Conservation (phyloP, 345 rosid species). For the Pugionium cornutum region DNA sequence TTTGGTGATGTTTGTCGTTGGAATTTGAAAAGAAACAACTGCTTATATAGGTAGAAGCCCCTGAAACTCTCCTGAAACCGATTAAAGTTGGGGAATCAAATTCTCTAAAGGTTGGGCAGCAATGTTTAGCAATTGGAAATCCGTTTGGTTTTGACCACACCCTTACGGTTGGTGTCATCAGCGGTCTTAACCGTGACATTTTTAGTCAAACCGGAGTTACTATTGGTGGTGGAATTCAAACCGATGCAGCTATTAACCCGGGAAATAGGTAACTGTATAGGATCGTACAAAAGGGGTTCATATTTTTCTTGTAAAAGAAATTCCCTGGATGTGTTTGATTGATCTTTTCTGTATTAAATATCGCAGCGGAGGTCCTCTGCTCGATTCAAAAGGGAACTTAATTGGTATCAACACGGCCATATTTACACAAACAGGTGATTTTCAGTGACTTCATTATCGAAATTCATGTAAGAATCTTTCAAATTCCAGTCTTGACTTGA, state of each 20-base stretch:
- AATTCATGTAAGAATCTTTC: background rate
- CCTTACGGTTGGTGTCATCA: slow-evolving; percentile 88
- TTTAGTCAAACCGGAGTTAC: slow-evolving; percentile 91
- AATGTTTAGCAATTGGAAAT: slow-evolving; percentile 92
- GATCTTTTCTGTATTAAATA: slow-evolving; percentile 16
- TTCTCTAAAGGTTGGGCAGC: slow-evolving; percentile 86
- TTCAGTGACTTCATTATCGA: background rate
- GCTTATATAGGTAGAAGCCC: slow-evolving; percentile 71
- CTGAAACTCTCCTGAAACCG: slow-evolving; percentile 73
- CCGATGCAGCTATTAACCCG: slow-evolving; percentile 98
- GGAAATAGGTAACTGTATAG: slow-evolving; percentile 70
- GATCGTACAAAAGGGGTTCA: slow-evolving; percentile 1
- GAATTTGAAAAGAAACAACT: background rate
- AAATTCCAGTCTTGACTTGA: slow-evolving; percentile 7
- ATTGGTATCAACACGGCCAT: slow-evolving; percentile 96
- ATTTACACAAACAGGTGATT: slow-evolving; percentile 81
- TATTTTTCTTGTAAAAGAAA: background rate
- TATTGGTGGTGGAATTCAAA: slow-evolving; percentile 94
- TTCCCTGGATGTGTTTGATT: slow-evolving; percentile 1
- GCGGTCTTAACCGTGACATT: slow-evolving; percentile 90
- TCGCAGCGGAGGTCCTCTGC: slow-evolving; percentile 89
- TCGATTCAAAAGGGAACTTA: slow-evolving; percentile 86
- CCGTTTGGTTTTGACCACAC: slow-evolving; percentile 98
- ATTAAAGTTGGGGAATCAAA: slow-evolving; percentile 73
- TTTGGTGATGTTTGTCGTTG: background rate